phyloP scores from a whole-genome alignment of 805 yeast genomes.

The Sungouiozyma intestinalis region DNA sequence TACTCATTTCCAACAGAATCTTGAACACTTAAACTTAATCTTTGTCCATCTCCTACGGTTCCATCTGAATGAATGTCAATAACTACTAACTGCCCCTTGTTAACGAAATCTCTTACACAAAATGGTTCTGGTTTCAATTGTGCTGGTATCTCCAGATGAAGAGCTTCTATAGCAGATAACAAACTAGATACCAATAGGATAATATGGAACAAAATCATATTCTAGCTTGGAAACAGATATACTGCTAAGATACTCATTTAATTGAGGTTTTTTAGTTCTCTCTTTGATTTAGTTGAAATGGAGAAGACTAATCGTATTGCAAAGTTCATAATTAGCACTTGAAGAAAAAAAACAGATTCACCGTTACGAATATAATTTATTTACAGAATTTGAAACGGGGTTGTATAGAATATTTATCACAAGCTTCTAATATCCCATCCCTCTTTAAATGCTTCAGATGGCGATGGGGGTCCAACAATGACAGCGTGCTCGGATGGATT shows the following conservation, averaged over 20 bases:
- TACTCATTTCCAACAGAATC: conserved; percentile 81
- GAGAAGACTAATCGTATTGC: too few relatives aligned
- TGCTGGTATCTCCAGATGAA: conserved; percentile 46
- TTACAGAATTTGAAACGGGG: too few relatives aligned
- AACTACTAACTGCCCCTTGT: conserved; percentile 75
- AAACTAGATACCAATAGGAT: background rate
- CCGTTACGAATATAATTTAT: too few relatives aligned
- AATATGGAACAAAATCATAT: conserved; percentile 3
- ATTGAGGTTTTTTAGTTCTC: too few relatives aligned
- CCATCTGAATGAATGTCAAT: conserved; percentile 71
- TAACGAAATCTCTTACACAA: conserved; percentile 86
- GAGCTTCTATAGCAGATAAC: conserved; percentile 17
- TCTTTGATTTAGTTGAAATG: too few relatives aligned
- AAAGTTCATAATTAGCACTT: too few relatives aligned
- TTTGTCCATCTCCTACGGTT: conserved; percentile 75
- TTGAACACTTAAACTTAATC: conserved; percentile 49
- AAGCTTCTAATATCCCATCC: conserved; percentile 13
- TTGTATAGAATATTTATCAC: background rate
- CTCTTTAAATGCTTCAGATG: conserved; percentile 8
- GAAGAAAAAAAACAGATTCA: too few relatives aligned
- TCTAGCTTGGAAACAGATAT: too few relatives aligned
- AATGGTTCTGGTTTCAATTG: conserved; percentile 41
- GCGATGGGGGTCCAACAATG: conserved; percentile 16
- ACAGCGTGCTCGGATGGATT: conserved; percentile 2
- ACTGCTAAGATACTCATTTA: too few relatives aligned